Conservation (phyloP, 352 stramenopile genomes). For the Pythium scleroteichum region DNA sequence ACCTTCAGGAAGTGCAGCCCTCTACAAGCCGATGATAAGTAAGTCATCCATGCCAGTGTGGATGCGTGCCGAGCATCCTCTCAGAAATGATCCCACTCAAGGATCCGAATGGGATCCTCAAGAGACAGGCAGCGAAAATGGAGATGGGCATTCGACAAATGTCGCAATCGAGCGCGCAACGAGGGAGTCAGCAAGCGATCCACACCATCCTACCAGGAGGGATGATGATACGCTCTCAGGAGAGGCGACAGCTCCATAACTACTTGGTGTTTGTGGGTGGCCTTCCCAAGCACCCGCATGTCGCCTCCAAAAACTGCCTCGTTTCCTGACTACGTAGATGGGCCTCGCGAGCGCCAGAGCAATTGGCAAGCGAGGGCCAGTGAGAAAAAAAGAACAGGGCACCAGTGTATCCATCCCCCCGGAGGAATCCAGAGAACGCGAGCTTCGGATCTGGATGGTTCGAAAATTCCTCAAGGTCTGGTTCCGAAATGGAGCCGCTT, state of each 20-base stretch:
- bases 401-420: conserved; percentile 15
- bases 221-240: conserved; percentile 2
- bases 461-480: conserved; percentile 19
- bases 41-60: background rate
- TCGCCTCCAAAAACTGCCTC: conserved; percentile 2
- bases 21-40: background rate
- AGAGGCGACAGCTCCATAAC: background rate
- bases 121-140: conserved; percentile 7
- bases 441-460: conserved; percentile 18
- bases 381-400: conserved; percentile 9
- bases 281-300: conserved; percentile 17
- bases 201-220: background rate
- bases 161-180: conserved; percentile 13
- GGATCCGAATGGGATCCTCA: background rate
- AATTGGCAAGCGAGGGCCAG: background rate
- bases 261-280: conserved; percentile 4
- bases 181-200: background rate
- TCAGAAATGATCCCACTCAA: background rate
- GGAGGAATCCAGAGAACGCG: conserved; percentile 8
- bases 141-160: conserved; percentile 17
- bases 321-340: conserved; percentile 27
- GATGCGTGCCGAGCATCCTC: background rate
- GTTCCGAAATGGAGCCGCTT: conserved; percentile 6
- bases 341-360: conserved; percentile 9
- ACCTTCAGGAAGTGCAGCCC: conserved; percentile 5